Evolutionary conservation across 2,329 filamentous ascomycete species (phyloP), one percentile per base, ranked within the genome.

Genomic region (Atkinsonella texensis): DNA sequence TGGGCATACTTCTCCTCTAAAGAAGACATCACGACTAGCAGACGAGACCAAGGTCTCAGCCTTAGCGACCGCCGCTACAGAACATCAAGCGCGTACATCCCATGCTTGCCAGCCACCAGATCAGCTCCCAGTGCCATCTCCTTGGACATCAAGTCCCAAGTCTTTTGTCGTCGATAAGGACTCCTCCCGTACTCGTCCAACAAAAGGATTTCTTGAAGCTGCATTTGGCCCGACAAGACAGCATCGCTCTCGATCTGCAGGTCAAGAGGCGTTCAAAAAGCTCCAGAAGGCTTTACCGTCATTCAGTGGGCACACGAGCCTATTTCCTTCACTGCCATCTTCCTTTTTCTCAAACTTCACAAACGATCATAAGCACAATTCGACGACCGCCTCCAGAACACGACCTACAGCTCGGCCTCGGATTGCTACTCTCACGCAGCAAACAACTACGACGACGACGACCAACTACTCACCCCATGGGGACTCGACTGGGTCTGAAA

Each of bases 261-360:
- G 80, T 13, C 71, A 77, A 35, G 79, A 82, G 51, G 75, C 78
- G 5, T 61, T 83, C 28, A 80, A 73, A 61, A 76, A 71, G 56
- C 62, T 83, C 43, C 76, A 76, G 43, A 79, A 75, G 54, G 77
- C 73, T 0, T 61, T 83, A 9, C 77, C 79, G 1, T 81, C 77
- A 6, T 68, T 80, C 35, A 55, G 54, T 44, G 54, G 62, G 6
- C 60, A 65, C 1, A 55, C 59, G n/a, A 59, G 65, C 46, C 53
- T 70, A 12, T 52, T 68, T 7, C 65, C 68, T 5, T 76, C 75
- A 0, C 63, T 77, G 3, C 70, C 74, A 0, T 65, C 54, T 56
- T 74, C 58, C 48, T 73, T 59, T 57, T 68, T 58, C 62, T 61
- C 60, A 52, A 71, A 61, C 62, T 51, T 73, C 64, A 56, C 57